Conservation (phyloP, 495 filamentous ascomycete species). For the Penicillium cataractarum region DNA sequence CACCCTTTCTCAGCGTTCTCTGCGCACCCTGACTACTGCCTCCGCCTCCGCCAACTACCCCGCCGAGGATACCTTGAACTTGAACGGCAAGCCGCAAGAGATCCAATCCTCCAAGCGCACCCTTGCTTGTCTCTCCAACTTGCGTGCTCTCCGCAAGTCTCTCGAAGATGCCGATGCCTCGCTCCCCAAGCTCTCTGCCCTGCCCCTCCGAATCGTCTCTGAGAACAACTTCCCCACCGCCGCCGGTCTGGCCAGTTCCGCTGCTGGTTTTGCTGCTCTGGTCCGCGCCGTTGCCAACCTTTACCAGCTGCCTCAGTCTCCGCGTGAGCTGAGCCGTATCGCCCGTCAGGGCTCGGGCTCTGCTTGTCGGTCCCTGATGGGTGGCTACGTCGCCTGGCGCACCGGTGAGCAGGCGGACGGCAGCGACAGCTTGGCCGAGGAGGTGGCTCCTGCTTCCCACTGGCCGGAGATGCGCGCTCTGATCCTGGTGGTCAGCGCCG, state of each 20-base stretch:
- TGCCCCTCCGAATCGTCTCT: constrained; percentile 80
- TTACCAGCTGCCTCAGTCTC: constrained; percentile 77
- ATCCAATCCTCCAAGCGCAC: constrained; percentile 80
- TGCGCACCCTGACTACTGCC: constrained; percentile 94
- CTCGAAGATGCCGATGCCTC: constrained; percentile 72
- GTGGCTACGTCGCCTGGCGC: constrained; percentile 95
- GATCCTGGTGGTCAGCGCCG: constrained; percentile 85
- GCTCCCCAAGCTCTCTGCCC: constrained; percentile 73
- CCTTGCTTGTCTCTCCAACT: constrained; percentile 84
- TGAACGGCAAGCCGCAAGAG: constrained; percentile 83
- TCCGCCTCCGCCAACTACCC: constrained; percentile 81
- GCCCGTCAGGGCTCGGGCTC: constrained; percentile 95
- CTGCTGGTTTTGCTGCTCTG: constrained; percentile 93
- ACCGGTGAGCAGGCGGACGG: constrained; percentile 73
- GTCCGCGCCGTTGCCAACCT: constrained; percentile 91
- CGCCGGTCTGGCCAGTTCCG: constrained; percentile 90
- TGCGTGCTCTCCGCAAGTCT: constrained; percentile 72
- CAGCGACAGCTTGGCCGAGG: constrained; percentile 78
- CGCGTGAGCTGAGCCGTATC: constrained; percentile 80
- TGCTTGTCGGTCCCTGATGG: constrained; percentile 88
- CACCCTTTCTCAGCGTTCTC: constrained; percentile 90
- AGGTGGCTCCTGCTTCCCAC: constrained; percentile 82
- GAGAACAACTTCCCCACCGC: constrained; percentile 99
- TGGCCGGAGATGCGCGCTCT: constrained; percentile 95
- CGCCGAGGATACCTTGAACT: constrained; percentile 70